phyloP scores from a whole-genome alignment of 768 basidiomycete genomes.

The Tremella fuciformis region DNA sequence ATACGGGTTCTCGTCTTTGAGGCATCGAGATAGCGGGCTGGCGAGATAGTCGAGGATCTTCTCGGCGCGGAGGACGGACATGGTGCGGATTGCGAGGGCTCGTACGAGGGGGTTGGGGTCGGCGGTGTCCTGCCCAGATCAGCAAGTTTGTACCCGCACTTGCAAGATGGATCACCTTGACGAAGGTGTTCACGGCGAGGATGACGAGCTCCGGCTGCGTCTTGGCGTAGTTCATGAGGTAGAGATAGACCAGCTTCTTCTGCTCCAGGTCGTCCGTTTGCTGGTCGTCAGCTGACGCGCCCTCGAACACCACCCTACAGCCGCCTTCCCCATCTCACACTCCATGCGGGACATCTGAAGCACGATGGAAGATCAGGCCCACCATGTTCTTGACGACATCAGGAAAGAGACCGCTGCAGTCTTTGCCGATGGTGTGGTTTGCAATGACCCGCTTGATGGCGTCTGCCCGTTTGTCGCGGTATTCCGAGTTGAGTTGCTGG shows the following conservation, averaged over 20 bases:
- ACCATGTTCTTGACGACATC: constrained; percentile 92
- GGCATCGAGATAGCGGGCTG: constrained; percentile 84
- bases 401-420: constrained; percentile 81
- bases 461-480: constrained; percentile 92
- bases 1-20: constrained; percentile 95
- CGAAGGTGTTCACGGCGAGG: constrained; percentile 97
- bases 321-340: not conserved
- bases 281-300: constrained; percentile 45
- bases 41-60: constrained; percentile 99
- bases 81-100: constrained; percentile 93
- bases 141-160: not conserved
- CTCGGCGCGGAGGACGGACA: constrained; percentile 94
- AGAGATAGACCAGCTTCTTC: constrained; percentile 99
- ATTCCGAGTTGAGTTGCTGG: constrained; percentile 94
- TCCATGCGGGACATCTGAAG: not conserved
- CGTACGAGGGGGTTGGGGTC: constrained; percentile 95
- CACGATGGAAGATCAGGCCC: constrained; percentile 11
- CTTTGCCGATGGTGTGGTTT: constrained; percentile 99
- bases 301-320: no score
- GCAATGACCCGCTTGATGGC: constrained; percentile 97
- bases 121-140: constrained; percentile 69
- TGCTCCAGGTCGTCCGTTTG: constrained; percentile 99
- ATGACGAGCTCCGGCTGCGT: constrained; percentile 99
- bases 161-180: constrained; percentile 55
- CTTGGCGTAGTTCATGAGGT: constrained; percentile 99